phyloP scores from a whole-genome alignment of 352 stramenopile genomes.

The Pythium aphanidermatum region DNA sequence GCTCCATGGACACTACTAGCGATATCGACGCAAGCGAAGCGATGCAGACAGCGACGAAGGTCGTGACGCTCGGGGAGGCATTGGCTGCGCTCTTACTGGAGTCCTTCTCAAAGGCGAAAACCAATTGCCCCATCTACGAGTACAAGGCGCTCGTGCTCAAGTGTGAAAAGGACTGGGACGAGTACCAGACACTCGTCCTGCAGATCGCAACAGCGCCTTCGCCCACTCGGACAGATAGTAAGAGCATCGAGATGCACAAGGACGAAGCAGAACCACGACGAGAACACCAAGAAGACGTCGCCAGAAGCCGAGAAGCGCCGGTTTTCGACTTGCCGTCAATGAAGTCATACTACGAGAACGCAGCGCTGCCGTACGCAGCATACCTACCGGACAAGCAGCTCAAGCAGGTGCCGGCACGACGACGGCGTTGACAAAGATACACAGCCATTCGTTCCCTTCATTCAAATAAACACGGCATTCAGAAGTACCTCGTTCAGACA shows the following conservation, averaged over 20 bases:
- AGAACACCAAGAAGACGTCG: not conserved
- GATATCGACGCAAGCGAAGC: not conserved
- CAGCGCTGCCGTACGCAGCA: slow-evolving; percentile 53
- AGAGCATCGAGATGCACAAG: slow-evolving; percentile 1
- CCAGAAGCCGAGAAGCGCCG: not conserved
- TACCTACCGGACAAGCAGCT: slow-evolving; percentile 37
- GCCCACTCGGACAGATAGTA: too few relatives aligned
- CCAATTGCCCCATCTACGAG: slow-evolving; percentile 27
- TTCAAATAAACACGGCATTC: too few relatives aligned
- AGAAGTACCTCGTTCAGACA: too few relatives aligned
- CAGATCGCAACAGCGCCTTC: slow-evolving; percentile 15
- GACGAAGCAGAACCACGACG: not conserved
- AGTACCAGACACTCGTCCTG: slow-evolving; percentile 34
- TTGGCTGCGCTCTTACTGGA: slow-evolving; percentile 31
- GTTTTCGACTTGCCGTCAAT: slow-evolving; percentile 64
- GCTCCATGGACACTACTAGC: not conserved
- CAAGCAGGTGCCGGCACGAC: too few relatives aligned
- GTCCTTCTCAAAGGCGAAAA: slow-evolving; percentile 33
- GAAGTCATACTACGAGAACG: slow-evolving; percentile 52
- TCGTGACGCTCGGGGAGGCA: slow-evolving; percentile 39
- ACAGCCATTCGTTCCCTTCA: too few relatives aligned
- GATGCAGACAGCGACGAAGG: slow-evolving; percentile 12
- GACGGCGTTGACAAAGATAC: too few relatives aligned
- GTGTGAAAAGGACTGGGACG: slow-evolving; percentile 28
- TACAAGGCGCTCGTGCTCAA: slow-evolving; percentile 42